Evolutionary conservation across 1,284 basidiomycete genomes (phyloP).

Genomic region (Sanghuangporus baumii): DNA sequence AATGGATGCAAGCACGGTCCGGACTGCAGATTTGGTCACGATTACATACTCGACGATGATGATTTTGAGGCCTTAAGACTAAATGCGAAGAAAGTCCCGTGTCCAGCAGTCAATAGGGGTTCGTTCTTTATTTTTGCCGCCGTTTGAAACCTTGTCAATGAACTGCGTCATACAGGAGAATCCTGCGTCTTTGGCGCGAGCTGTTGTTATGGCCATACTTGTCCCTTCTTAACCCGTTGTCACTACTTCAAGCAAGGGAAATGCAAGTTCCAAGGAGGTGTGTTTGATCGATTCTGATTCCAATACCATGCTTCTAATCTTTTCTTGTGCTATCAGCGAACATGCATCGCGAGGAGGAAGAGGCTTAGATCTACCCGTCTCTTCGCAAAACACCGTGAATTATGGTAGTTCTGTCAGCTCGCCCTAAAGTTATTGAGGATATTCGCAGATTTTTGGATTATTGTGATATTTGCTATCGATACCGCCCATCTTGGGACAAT

Average conservation of each 20-base stretch:
- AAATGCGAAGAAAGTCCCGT: slow-evolving; percentile 56
- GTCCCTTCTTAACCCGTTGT: slow-evolving; percentile 43
- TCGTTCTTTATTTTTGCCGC: slow-evolving; percentile 10
- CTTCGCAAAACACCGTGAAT: neutral
- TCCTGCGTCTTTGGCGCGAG: slow-evolving; percentile 49
- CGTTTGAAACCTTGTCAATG: slow-evolving; percentile 4
- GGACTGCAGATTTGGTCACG: slow-evolving; percentile 53
- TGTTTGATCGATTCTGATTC: slow-evolving; percentile 19
- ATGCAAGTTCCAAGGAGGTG: slow-evolving; percentile 58
- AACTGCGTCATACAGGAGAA: slow-evolving; percentile 34
- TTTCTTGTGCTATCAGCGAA: slow-evolving; percentile 20
- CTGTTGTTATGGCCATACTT: slow-evolving; percentile 58
- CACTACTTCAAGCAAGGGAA: slow-evolving; percentile 45
- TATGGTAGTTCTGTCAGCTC: neutral
- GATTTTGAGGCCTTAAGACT: slow-evolving; percentile 43
- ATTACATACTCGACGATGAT: slow-evolving; percentile 47
- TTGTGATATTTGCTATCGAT: neutral
- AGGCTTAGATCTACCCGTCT: neutral
- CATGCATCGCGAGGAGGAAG: slow-evolving; percentile 14
- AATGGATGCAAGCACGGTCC: slow-evolving; percentile 44
- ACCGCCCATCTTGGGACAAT: neutral
- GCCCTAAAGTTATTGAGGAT: slow-evolving; percentile 1
- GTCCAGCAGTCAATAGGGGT: slow-evolving; percentile 51
- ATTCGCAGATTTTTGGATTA: neutral
- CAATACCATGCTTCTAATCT: slow-evolving; percentile 15